Percentiles rank a stretch among this genome's conserved stretches.
These are phyloP conservation scores for Nicotiana benthamiana DNA, from an alignment of 257 asterid genomes.

Conservation along the genomic window DNA sequence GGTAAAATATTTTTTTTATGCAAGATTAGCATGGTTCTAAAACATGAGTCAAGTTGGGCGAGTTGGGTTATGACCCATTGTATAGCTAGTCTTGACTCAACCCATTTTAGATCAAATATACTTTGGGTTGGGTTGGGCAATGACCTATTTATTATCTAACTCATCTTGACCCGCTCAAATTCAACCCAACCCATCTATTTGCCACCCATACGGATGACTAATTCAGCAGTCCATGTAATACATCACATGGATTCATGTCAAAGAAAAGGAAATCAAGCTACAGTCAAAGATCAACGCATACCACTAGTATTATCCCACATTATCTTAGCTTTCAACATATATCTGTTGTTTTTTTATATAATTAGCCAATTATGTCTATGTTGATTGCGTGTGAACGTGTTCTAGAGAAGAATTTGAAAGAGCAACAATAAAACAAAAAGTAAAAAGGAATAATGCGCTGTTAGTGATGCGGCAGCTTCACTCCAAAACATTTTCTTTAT, in stretches of 20 bases:
- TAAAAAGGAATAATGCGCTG: conserved; percentile 16
- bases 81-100: too few species aligned
- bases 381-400: conserved; percentile 13
- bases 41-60: too few species aligned
- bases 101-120: too few species aligned
- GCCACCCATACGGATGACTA: too few species aligned
- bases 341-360: not conserved
- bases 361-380: not conserved
- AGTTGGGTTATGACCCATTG: too few species aligned
- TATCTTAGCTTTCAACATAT: not conserved
- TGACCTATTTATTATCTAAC: too few species aligned
- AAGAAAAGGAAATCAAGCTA: conserved; percentile 25
- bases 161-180: too few species aligned
- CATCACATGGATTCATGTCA: conserved; percentile 37
- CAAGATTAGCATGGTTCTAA: too few species aligned
- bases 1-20: too few species aligned
- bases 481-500: not conserved
- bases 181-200: too few species aligned
- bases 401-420: not conserved
- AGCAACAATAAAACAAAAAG: not conserved
- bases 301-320: not conserved
- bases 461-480: conserved; percentile 17
- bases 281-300: conserved; percentile 29
- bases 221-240: not conserved
- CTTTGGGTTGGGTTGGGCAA: too few species aligned